phyloP scores from a whole-genome alignment of 495 filamentous ascomycete species.

The Penicillium argentinense region DNA sequence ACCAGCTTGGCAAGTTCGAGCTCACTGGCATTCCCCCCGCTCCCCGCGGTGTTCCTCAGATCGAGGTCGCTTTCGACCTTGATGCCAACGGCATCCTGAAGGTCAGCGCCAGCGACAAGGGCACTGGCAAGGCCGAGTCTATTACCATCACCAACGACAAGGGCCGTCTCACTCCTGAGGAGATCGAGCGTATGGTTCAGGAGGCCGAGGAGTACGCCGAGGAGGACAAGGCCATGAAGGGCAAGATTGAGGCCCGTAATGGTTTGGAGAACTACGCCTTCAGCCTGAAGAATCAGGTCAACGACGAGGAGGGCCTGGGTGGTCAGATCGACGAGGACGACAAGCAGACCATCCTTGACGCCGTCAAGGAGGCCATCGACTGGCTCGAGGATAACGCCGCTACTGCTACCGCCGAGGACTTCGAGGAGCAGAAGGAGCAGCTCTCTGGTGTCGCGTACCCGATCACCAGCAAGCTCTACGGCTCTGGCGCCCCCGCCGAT shows the following conservation, averaged over 20 bases:
- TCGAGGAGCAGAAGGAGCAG: slow-evolving; percentile 99
- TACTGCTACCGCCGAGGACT: slow-evolving; percentile 86
- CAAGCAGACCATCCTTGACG: slow-evolving; percentile 95
- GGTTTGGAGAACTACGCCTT: slow-evolving; percentile 95
- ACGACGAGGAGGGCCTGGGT: slow-evolving; percentile 94
- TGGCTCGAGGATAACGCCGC: slow-evolving; percentile 97
- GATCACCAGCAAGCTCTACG: slow-evolving; percentile 97
- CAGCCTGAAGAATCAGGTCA: slow-evolving; percentile 98
- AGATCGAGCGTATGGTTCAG: slow-evolving; percentile 97
- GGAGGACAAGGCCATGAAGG: slow-evolving; percentile 96
- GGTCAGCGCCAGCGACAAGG: slow-evolving; percentile 97
- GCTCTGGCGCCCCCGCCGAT: slow-evolving; percentile 56
- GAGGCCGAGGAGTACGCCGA: slow-evolving; percentile 98
- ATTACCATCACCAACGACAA: slow-evolving; percentile 99
- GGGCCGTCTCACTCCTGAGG: slow-evolving; percentile 95
- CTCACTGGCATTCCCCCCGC: slow-evolving; percentile 95
- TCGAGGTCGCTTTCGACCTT: slow-evolving; percentile 97
- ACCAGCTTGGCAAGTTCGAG: slow-evolving; percentile 97
- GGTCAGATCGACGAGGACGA: slow-evolving; percentile 98
- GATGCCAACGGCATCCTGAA: slow-evolving; percentile 99
- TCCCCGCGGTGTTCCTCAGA: slow-evolving; percentile 97
- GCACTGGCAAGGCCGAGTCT: slow-evolving; percentile 95
- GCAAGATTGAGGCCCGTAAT: slow-evolving; percentile 93
- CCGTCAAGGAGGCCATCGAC: slow-evolving; percentile 94
- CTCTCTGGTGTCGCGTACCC: slow-evolving; percentile 94